Conservation (phyloP, 768 basidiomycete genomes). For the Tulasnella sp. region DNA sequence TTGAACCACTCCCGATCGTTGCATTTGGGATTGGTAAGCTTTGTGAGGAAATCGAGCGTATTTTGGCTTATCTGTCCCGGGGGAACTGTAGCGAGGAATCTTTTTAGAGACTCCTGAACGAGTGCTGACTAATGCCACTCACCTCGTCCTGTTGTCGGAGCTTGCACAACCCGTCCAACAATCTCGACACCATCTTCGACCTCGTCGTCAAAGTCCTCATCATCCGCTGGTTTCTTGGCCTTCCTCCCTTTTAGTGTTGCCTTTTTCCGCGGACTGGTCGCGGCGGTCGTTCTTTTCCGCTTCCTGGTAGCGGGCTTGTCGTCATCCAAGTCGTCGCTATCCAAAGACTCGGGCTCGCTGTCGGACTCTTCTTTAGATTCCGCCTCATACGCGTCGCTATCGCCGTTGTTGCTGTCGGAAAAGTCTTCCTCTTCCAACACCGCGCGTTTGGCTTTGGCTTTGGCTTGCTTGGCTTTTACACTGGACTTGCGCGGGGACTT, state of each 20-base stretch:
- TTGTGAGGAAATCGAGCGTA: conserved; percentile 73
- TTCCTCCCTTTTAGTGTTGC: conserved; percentile 37
- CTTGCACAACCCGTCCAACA: conserved; percentile 76
- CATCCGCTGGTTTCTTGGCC: conserved; percentile 43
- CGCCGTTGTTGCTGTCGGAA: neutral
- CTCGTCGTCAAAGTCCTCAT: conserved; percentile 47
- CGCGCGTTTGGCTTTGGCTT: neutral
- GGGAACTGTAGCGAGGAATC: conserved; percentile 57
- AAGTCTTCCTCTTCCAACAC: neutral
- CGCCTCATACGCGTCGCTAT: conserved; percentile 8
- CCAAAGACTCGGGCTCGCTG: conserved; percentile 42
- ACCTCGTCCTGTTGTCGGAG: conserved; percentile 84
- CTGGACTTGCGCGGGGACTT: neutral
- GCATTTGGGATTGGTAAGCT: conserved; percentile 71
- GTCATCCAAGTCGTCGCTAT: conserved; percentile 48
- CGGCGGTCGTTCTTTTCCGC: conserved; percentile 42
- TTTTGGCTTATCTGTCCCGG: conserved; percentile 86
- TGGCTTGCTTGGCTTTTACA: neutral
- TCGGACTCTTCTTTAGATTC: conserved; percentile 38
- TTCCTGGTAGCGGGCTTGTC: conserved; percentile 42
- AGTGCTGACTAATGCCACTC: conserved; percentile 35
- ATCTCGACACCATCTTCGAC: conserved; percentile 62
- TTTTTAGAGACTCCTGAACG: conserved; percentile 32
- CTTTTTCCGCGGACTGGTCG: conserved; percentile 38
- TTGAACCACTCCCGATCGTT: conserved; percentile 93